Conservation (phyloP, 2,329 filamentous ascomycete species). For the Hypoxylon sp. region DNA sequence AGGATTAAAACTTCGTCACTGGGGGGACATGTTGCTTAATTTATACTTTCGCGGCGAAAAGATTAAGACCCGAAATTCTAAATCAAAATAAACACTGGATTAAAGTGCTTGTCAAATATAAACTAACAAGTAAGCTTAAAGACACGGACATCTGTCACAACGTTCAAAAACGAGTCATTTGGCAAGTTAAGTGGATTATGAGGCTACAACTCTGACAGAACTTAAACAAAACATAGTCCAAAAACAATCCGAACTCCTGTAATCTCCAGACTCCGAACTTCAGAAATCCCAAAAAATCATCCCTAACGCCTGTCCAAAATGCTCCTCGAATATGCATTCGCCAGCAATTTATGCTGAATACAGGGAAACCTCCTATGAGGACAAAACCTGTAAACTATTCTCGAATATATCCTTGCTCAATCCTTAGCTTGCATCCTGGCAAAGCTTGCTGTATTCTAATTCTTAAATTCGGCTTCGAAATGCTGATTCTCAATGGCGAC, state of each 20-base stretch:
- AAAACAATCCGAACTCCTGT: not conserved
- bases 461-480: not conserved
- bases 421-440: not conserved
- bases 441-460: not conserved
- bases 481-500: not conserved
- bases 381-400: conserved; percentile 40
- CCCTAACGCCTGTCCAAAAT: not conserved
- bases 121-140: not conserved
- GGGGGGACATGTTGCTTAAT: too few species aligned
- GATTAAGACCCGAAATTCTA: too few species aligned
- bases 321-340: conserved; percentile 34
- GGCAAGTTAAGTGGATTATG: not conserved
- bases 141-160: not conserved
- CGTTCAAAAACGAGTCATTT: too few species aligned
- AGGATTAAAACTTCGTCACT: too few species aligned
- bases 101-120: not conserved
- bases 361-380: conserved; percentile 34
- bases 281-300: not conserved
- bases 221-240: not conserved
- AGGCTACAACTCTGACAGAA: not conserved
- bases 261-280: not conserved
- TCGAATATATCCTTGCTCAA: not conserved
- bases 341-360: conserved; percentile 33
- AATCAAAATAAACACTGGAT: not conserved
- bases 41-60: too few species aligned